Evolutionary conservation across 2,329 filamentous ascomycete genomes (phyloP).

Genomic region (Purpureocillium takamizusanense): DNA sequence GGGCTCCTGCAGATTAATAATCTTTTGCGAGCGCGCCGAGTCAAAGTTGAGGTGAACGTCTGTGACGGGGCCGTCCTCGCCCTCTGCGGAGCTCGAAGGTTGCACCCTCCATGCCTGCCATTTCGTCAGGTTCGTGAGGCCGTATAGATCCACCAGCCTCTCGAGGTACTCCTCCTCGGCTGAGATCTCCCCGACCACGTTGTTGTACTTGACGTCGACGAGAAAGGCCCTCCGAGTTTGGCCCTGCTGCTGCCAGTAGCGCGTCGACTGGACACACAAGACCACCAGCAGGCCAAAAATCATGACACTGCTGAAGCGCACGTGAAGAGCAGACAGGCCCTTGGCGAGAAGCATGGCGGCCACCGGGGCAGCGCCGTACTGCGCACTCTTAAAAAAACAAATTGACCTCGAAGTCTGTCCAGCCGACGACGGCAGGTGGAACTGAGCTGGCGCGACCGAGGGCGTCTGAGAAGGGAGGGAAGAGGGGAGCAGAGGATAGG

Average conservation of each 20-base stretch:
- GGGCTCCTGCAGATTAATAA: conserved; percentile 17
- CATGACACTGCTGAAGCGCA: conserved; percentile 14
- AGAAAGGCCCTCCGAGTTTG: conserved; percentile 1
- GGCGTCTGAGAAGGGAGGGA: too few relatives aligned
- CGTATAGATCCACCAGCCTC: conserved; percentile 15
- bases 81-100: conserved; percentile 13
- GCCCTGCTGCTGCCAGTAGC: conserved; percentile 5
- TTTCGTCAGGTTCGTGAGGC: conserved; percentile 19
- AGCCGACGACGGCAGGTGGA: too few relatives aligned
- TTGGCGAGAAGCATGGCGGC: conserved; percentile 16
- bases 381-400: conserved; percentile 3
- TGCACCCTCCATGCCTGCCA: conserved; percentile 26
- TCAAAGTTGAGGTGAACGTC: conserved; percentile 21
- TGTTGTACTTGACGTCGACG: conserved; percentile 6
- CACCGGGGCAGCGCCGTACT: conserved; percentile 3
- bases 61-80: conserved; percentile 17
- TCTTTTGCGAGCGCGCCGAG: conserved; percentile 13
- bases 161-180: conserved; percentile 24
- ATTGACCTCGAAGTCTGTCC: too few relatives aligned
- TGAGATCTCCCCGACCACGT: conserved; percentile 7
- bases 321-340: conserved; percentile 12
- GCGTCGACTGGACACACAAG: conserved; percentile 14
- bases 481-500: too few relatives aligned
- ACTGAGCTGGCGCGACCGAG: too few relatives aligned
- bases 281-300: conserved; percentile 14